Conservation (phyloP, 129 eudicot species). For the Smallanthus sonchifolius region DNA sequence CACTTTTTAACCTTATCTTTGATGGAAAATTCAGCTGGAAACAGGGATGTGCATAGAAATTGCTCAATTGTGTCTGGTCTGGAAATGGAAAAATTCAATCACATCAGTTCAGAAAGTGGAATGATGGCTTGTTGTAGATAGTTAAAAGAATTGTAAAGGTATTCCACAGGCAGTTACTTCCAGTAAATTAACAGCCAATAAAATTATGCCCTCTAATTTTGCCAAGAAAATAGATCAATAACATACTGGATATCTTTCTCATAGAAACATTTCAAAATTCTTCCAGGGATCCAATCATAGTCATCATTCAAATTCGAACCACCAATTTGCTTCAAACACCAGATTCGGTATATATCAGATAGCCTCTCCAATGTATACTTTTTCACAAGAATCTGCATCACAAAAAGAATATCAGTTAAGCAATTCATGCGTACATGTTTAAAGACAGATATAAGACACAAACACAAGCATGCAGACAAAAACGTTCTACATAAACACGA, state of each 20-base stretch:
- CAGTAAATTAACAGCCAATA: not conserved
- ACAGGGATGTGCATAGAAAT: slow-evolving; percentile 56
- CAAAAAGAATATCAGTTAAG: slow-evolving; percentile 4
- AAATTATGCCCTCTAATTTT: not conserved
- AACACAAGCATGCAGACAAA: too few relatives aligned
- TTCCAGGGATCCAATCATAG: slow-evolving; percentile 91
- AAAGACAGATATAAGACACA: too few relatives aligned
- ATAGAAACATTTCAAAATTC: slow-evolving; percentile 68
- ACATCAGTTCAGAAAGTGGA: slow-evolving; percentile 2
- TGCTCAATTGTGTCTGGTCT: slow-evolving; percentile 72
- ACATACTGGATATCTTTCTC: slow-evolving; percentile 84
- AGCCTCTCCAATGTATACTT: slow-evolving; percentile 80
- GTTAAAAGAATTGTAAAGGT: not conserved
- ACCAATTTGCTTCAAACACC: slow-evolving; percentile 46
- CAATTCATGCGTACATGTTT: not conserved
- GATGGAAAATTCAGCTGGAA: slow-evolving; percentile 67
- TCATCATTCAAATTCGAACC: slow-evolving; percentile 42
- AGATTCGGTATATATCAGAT: slow-evolving; percentile 65
- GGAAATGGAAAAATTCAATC: slow-evolving; percentile 30
- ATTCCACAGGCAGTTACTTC: not conserved
- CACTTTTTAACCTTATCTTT: slow-evolving; percentile 69
- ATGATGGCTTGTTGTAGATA: not conserved
- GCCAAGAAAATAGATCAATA: not conserved
- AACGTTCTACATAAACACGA: not conserved
- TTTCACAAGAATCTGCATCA: slow-evolving; percentile 69